Evolutionary conservation across 2,329 filamentous ascomycete species (phyloP).

Genomic region (Neofusicoccum cordaticola): DNA sequence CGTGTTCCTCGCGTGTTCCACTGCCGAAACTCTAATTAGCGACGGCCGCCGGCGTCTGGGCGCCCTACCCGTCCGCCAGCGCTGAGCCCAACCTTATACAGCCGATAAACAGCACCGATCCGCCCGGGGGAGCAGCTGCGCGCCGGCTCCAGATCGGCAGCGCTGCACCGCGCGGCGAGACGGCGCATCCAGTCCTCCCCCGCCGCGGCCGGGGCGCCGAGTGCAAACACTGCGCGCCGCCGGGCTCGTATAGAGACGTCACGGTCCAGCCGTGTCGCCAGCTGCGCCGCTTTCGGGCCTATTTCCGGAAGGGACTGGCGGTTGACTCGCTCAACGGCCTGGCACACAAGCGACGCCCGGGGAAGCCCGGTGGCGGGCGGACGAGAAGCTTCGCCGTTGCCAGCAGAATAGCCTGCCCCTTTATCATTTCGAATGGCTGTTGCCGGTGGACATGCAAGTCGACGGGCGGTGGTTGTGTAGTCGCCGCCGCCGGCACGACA

Average conservation of each 20-base stretch:
- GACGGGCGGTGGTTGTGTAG: neutral
- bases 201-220: too few relatives aligned
- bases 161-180: neutral
- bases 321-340: neutral
- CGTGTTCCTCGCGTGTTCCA: neutral
- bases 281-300: conserved; percentile 3
- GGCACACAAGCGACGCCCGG: neutral
- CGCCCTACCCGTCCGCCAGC: neutral
- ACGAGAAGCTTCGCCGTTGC: neutral
- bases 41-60: neutral
- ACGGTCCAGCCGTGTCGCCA: neutral
- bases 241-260: neutral
- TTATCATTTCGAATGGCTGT: neutral
- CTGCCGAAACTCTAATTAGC: neutral
- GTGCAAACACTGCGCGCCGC: neutral
- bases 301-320: neutral
- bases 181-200: too few relatives aligned
- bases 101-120: neutral
- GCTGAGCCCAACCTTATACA: neutral
- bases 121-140: neutral
- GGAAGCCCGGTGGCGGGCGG: neutral
- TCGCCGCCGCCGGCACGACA: neutral
- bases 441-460: neutral
- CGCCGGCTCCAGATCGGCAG: too few relatives aligned
- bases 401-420: neutral